Conservation (phyloP, 2,329 filamentous ascomycete species). For the Colletotrichum melonis region DNA sequence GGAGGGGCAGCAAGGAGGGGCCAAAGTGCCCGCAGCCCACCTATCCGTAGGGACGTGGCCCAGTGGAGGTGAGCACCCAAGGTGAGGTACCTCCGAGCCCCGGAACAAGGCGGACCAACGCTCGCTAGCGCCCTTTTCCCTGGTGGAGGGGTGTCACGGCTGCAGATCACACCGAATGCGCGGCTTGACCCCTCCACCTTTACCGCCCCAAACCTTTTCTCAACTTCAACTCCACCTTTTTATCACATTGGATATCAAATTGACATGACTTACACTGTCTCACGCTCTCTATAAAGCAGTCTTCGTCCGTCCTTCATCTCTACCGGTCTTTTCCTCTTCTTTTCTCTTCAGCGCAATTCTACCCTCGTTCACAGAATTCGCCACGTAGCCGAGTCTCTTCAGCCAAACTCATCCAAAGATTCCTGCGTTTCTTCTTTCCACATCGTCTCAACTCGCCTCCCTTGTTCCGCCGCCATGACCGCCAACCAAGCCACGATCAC, state of each 20-base stretch:
- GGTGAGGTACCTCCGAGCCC: background rate
- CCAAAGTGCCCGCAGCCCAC: background rate
- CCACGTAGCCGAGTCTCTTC: conserved; percentile 34
- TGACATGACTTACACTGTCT: background rate
- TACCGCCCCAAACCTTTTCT: conserved; percentile 34
- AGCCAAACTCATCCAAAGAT: conserved; percentile 17
- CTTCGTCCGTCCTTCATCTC: conserved; percentile 2
- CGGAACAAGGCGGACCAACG: conserved; percentile 28
- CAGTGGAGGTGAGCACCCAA: no score
- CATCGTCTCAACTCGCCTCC: conserved; percentile 30
- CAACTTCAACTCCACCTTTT: conserved; percentile 31
- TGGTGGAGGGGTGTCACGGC: conserved; percentile 17
- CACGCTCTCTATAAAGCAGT: conserved; percentile 33
- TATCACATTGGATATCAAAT: background rate
- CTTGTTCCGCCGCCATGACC: conserved; percentile 26
- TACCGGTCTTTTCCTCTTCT: background rate
- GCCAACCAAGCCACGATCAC: background rate
- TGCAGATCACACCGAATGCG: conserved; percentile 29
- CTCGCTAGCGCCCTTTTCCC: conserved; percentile 19
- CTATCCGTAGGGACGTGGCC: no score
- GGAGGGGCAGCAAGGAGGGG: background rate
- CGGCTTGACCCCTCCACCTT: conserved; percentile 26
- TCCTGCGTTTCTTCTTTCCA: conserved; percentile 23
- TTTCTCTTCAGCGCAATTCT: conserved; percentile 36
- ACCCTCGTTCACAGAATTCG: conserved; percentile 33